Evolutionary conservation across 257 asterid genomes (phyloP).

Genomic region (Ligustrum vulgare): DNA sequence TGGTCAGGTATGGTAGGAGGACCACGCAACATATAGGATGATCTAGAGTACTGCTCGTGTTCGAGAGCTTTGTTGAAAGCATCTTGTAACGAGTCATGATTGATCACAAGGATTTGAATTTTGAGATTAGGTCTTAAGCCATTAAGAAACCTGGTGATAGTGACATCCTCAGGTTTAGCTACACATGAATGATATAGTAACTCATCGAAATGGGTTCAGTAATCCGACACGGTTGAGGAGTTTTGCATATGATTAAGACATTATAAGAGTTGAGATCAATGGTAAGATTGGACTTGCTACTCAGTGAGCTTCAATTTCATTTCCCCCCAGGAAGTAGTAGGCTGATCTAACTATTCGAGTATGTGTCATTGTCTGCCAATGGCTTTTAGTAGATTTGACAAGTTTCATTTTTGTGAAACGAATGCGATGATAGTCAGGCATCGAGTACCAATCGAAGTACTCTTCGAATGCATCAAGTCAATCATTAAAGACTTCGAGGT

Average conservation of each 20-base stretch:
- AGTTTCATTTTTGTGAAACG: neutral
- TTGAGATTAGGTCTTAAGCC: too few species aligned
- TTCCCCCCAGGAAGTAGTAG: neutral
- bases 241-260: neutral
- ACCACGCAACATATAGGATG: too few species aligned
- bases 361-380: too few species aligned
- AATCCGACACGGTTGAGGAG: too few species aligned
- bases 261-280: neutral
- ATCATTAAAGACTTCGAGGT: neutral
- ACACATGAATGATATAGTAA: neutral
- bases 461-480: neutral
- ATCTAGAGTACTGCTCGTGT: too few species aligned
- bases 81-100: too few species aligned
- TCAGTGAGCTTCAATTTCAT: neutral
- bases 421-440: neutral
- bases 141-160: neutral
- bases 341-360: neutral
- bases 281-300: neutral
- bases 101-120: too few species aligned
- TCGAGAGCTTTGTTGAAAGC: too few species aligned
- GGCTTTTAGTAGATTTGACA: neutral
- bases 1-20: too few species aligned
- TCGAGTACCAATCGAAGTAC: neutral
- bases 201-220: neutral
- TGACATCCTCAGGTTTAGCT: neutral